Conservation (phyloP, 768 basidiomycete species). For the Paxillus involutus region DNA sequence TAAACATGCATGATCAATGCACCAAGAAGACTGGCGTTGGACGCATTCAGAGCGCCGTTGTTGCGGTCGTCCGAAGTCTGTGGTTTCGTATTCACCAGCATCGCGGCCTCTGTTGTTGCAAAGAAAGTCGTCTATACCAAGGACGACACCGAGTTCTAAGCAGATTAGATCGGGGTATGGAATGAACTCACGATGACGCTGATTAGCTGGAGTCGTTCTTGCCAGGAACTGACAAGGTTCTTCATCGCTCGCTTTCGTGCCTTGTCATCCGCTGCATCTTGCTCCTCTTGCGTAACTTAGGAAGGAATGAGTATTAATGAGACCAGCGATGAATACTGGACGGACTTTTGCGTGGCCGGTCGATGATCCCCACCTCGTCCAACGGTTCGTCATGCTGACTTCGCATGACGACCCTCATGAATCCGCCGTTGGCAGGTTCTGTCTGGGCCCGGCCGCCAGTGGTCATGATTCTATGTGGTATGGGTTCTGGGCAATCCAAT, state of each 20-base stretch:
- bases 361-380: conserved; percentile 11
- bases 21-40: conserved; percentile 49
- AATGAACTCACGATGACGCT: conserved; percentile 52
- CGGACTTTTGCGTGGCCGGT: conserved; percentile 17
- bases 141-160: background rate
- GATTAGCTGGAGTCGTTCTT: conserved; percentile 61
- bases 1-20: conserved; percentile 55
- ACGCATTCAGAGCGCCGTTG: conserved; percentile 23
- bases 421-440: conserved; percentile 15
- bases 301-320: background rate
- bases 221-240: conserved; percentile 59
- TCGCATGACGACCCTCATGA: conserved; percentile 23
- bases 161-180: background rate
- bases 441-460: conserved; percentile 13
- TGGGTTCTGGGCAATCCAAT: conserved; percentile 7
- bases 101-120: conserved; percentile 54
- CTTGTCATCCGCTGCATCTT: conserved; percentile 47
- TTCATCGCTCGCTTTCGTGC: conserved; percentile 44
- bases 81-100: conserved; percentile 47
- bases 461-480: conserved; percentile 10
- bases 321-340: background rate
- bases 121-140: conserved; percentile 57
- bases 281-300: conserved; percentile 47
- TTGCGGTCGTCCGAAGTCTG: conserved; percentile 7
- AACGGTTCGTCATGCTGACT: conserved; percentile 4